These are phyloP conservation scores for Alternaria sp. DNA, from an alignment of 2,329 filamentous ascomycete species.

Conservation along the genomic window DNA sequence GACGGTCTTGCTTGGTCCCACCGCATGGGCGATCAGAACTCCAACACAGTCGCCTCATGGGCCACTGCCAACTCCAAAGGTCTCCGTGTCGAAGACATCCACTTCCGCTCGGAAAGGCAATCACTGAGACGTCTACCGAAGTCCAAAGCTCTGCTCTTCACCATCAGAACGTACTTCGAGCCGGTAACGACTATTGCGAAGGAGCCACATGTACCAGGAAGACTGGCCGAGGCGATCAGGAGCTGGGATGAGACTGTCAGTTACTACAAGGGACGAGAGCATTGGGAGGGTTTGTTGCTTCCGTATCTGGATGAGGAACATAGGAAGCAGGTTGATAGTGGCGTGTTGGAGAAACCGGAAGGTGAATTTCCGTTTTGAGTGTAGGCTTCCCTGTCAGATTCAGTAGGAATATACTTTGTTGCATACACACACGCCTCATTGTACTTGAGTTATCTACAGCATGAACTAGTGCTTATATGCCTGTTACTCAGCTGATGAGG, in stretches of 20 bases:
- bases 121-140: neutral
- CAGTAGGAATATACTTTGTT: neutral
- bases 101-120: neutral
- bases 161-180: conserved; percentile 1
- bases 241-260: neutral
- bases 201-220: conserved; percentile 2
- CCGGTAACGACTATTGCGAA: neutral
- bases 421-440: neutral
- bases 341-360: neutral
- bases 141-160: neutral
- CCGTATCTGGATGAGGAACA: conserved; percentile 2
- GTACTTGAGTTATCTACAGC: too few relatives aligned
- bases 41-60: neutral
- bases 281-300: neutral
- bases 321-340: conserved; percentile 1
- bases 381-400: neutral
- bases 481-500: neutral
- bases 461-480: neutral
- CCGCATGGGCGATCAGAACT: conserved; percentile 3
- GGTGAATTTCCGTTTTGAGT: neutral
- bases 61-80: neutral
- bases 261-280: conserved; percentile 1
- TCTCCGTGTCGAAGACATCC: conserved; percentile 1
- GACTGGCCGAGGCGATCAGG: neutral
- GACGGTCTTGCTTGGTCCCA: conserved; percentile 2